These are phyloP conservation scores for Cryptococcus jaspeensis DNA, from an alignment of 1,284 basidiomycete genomes.

Conservation along the genomic window DNA sequence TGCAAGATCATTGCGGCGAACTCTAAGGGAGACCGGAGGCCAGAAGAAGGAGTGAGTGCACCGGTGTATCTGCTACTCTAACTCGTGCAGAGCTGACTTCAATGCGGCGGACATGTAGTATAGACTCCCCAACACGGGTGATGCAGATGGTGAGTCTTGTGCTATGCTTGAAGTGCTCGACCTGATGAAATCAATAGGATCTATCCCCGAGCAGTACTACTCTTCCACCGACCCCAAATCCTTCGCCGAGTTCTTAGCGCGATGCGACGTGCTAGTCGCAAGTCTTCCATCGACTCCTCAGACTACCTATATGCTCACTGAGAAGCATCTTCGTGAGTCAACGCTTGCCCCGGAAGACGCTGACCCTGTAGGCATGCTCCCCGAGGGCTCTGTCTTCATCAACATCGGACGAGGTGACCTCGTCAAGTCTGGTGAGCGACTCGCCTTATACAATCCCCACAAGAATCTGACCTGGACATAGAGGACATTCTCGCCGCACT, in stretches of 20 bases:
- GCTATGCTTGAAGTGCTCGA: neutral
- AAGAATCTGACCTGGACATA: neutral
- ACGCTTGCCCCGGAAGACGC: neutral
- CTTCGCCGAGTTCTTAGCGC: conserved; percentile 35
- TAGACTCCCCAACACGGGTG: conserved; percentile 43
- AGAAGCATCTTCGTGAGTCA: conserved; percentile 38
- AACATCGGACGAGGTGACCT: conserved; percentile 48
- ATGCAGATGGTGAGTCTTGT: conserved; percentile 24
- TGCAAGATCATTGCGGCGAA: conserved; percentile 46
- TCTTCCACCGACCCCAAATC: conserved; percentile 31
- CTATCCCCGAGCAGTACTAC: conserved; percentile 37
- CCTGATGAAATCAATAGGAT: conserved; percentile 14
- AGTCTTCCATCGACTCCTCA: conserved; percentile 41
- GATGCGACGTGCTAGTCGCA: conserved; percentile 42
- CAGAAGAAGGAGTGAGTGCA: conserved; percentile 37
- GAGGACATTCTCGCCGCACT: conserved; percentile 3
- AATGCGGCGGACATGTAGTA: conserved; percentile 26
- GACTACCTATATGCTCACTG: conserved; percentile 36
- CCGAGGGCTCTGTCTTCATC: conserved; percentile 38
- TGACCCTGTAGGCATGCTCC: conserved; percentile 24
- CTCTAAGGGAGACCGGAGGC: conserved; percentile 29
- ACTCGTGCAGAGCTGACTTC: too few relatives aligned
- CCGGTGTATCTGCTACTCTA: neutral
- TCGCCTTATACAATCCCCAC: neutral
- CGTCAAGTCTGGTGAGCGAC: conserved; percentile 29